phyloP scores from a whole-genome alignment of 177 flowering plant genomes.

The Vitis hybrid region DNA sequence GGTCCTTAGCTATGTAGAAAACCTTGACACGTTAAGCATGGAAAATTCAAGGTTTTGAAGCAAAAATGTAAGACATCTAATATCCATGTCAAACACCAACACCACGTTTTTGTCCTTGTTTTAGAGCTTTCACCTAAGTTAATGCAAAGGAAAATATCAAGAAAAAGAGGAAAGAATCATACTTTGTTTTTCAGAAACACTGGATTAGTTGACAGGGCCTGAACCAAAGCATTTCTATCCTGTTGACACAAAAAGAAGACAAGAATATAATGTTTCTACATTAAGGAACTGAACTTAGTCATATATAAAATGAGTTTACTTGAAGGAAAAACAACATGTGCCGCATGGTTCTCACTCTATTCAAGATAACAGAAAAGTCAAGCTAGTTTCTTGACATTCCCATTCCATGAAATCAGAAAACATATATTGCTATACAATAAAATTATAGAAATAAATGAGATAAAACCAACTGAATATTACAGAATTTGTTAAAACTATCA shows the following conservation, averaged over 20 bases:
- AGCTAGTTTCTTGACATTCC: no score
- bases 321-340: no score
- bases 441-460: no score
- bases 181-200: constrained; percentile 88
- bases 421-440: no score
- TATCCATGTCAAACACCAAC: neutral
- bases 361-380: no score
- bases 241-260: constrained; percentile 31
- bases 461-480: no score
- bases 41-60: neutral
- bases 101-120: neutral
- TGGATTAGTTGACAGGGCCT: constrained; percentile 86
- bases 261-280: constrained; percentile 1
- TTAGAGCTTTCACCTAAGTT: neutral
- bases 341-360: no score
- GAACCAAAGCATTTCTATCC: constrained; percentile 76
- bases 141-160: neutral
- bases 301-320: no score
- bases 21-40: neutral
- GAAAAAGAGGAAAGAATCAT: constrained; percentile 10
- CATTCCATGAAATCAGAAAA: no score
- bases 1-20: no score
- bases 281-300: neutral
- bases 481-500: no score
- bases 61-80: neutral